Evolutionary conservation across 805 yeast genomes (phyloP), one percentile per base, ranked within the genome.

Genomic region (Candida tammaniensis): DNA sequence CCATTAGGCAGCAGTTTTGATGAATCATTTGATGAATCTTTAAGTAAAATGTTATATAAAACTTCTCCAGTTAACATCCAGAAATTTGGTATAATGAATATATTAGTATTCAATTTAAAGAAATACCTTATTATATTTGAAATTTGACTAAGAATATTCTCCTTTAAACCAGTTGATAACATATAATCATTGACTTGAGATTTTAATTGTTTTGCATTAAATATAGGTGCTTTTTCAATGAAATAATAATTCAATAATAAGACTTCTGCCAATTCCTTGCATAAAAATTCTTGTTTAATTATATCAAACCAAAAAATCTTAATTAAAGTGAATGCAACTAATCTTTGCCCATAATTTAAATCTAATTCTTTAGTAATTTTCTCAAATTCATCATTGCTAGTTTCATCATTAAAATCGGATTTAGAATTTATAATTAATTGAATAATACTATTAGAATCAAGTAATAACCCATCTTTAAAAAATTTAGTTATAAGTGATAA

Each of bases 261-360:
- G 4, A 68, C 64, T 44, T 81, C 88, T 17, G 83, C 74, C 9
- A 84, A 54, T 39, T 78, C 83, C 42, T 83, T 82, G 17, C 85
- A 70, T 14, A 82, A 53, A 43, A 72, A 73, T 28, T 81, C 86
- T 4, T 61, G 51, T 24, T 67, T 62, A 3, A 79, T 56, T 2
- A 86, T 58, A 32, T 81, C 83, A 34, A 64, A 64, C 96, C 96
- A 88, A 48, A 85, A 83, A 16, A 80, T 63, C 39, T 77, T 72
- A 5, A 83, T 53, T 3, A 85, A 60, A 3, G 84, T 68, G 12
- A 67, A 39, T 3, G 59, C 54, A 10, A 58, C 48, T 21, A 68
- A 48, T 24, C 61, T 46, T 36, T 54, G 67, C 10, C 70, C 71
- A 30, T 48, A 56, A 41, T 62, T 58, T 7, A 64, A 25, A 4